Evolutionary conservation across 2,329 filamentous ascomycete genomes (phyloP), one percentile per base, ranked within the genome.

Genomic region (Aplosporella prunicola): DNA sequence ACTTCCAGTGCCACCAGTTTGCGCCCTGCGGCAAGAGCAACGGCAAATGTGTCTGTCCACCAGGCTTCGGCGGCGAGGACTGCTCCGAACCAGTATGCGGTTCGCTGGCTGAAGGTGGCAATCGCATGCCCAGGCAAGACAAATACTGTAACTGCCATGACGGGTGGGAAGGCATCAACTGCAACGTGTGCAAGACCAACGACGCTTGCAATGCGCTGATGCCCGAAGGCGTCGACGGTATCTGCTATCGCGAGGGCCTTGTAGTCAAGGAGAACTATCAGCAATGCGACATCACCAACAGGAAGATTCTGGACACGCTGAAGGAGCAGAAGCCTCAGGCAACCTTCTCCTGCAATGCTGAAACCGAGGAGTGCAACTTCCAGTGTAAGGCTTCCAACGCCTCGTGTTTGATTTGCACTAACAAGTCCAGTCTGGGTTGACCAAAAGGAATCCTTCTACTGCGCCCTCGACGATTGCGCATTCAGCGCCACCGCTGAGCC

Each of bases 161-260:
- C 24, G 91, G 91, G 39, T 98, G 91, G 91, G 76, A 76, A 26
- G 91, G 91, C 45, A 89, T 98, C 64, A 98, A 98, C 68, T 98
- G 91, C 74, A 98, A 71, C 43, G 85, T 98, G 40, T 98, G 91
- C 63, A 78, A 81, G 43, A 77, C 78, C 4, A 72, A 96, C 57
- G 68, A 81, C 48, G 88, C 83, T 11, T 98, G 91, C 55, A 77
- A 91, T 56, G 79, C 84, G 22, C 68, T 98, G 61, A 93, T 93
- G 79, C 84, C 85, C 4, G 78, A 80, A 10, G 75, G 75, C 3
- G 74, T 85, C 43, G 86, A 80, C 30, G 91, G 87, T 20, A 79
- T 94, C 9, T 98, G 91, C 65, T 96, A 95, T 58, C 81, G 84
- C 53, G 80, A 89, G 48, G 89, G 89, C 30, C 77, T 93, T 48